A percentile compares a stretch with the other conserved stretches of the same genome.
These are phyloP conservation scores for Mycena rebaudengoi DNA, from an alignment of 768 basidiomycete species.

Conservation along the genomic window DNA sequence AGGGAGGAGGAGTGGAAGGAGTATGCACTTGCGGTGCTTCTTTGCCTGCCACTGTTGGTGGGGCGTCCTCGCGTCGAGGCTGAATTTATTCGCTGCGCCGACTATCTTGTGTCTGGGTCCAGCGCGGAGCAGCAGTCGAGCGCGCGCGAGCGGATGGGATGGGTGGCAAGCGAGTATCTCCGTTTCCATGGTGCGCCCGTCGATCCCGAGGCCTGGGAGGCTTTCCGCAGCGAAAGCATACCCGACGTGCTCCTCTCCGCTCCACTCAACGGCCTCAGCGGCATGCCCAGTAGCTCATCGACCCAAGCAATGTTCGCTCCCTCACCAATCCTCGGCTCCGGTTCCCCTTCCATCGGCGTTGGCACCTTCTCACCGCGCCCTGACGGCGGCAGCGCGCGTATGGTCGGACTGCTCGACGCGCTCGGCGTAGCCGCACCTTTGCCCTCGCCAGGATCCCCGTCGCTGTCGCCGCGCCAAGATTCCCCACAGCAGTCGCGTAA, in stretches of 20 bases:
- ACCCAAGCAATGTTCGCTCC: constrained; percentile 62
- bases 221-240: constrained; percentile 61
- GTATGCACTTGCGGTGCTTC: constrained; percentile 68
- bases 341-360: constrained; percentile 52
- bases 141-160: constrained; percentile 55
- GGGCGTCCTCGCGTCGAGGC: constrained; percentile 67
- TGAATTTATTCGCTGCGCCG: constrained; percentile 75
- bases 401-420: constrained; percentile 57
- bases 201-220: constrained; percentile 64
- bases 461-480: constrained; percentile 35
- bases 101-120: constrained; percentile 69
- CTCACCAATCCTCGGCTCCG: constrained; percentile 51
- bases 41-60: constrained; percentile 66
- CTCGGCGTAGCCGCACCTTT: constrained; percentile 35
- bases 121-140: constrained; percentile 51
- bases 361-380: constrained; percentile 65
- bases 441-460: constrained; percentile 18
- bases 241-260: constrained; percentile 47
- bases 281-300: constrained; percentile 55
- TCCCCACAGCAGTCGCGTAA: constrained; percentile 23
- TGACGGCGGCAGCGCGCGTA: constrained; percentile 43
- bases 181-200: constrained; percentile 62
- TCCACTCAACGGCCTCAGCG: constrained; percentile 31
- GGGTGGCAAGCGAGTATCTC: constrained; percentile 75
- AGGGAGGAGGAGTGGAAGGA: constrained; percentile 62